phyloP scores from a whole-genome alignment of 495 filamentous ascomycete genomes.

The Terfezia boudieri region DNA sequence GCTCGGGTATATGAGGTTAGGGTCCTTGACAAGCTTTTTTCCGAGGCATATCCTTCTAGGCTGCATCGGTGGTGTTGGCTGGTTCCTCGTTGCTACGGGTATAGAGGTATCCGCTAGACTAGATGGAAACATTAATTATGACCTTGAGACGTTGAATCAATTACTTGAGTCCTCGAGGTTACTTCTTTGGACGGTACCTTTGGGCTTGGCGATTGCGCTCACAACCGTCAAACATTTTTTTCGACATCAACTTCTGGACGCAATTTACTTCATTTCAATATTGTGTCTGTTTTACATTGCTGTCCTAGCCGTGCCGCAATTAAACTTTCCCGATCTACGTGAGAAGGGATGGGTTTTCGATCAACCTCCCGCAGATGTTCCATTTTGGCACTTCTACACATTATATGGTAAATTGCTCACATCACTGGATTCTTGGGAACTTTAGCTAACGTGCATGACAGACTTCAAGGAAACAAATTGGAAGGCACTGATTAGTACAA shows the following conservation, averaged over 20 bases:
- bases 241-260: slow-evolving; percentile 59
- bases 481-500: slow-evolving; percentile 51
- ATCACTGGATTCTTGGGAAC: slow-evolving; percentile 3
- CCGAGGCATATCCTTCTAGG: slow-evolving; percentile 89
- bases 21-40: slow-evolving; percentile 86
- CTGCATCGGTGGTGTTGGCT: slow-evolving; percentile 95
- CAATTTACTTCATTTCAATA: slow-evolving; percentile 65
- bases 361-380: slow-evolving; percentile 56
- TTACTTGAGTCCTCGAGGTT: slow-evolving; percentile 51
- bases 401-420: slow-evolving; percentile 47
- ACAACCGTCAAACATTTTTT: slow-evolving; percentile 49
- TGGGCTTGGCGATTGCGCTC: slow-evolving; percentile 53
- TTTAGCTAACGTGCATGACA: slow-evolving; percentile 19
- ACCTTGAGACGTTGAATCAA: slow-evolving; percentile 46
- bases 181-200: slow-evolving; percentile 60
- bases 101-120: slow-evolving; percentile 86
- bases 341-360: slow-evolving; percentile 73
- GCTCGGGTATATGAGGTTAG: slow-evolving; percentile 66
- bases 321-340: slow-evolving; percentile 41
- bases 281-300: slow-evolving; percentile 64
- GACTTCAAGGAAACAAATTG: slow-evolving; percentile 57
- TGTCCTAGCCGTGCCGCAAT: slow-evolving; percentile 37
- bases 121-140: slow-evolving; percentile 60
- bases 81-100: slow-evolving; percentile 76
- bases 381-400: slow-evolving; percentile 93